A percentile compares a stretch with the other conserved stretches of the same genome.
Conservation (phyloP, 2,329 filamentous ascomycete genomes). For the Aspergillus oerlinghausenensis region DNA sequence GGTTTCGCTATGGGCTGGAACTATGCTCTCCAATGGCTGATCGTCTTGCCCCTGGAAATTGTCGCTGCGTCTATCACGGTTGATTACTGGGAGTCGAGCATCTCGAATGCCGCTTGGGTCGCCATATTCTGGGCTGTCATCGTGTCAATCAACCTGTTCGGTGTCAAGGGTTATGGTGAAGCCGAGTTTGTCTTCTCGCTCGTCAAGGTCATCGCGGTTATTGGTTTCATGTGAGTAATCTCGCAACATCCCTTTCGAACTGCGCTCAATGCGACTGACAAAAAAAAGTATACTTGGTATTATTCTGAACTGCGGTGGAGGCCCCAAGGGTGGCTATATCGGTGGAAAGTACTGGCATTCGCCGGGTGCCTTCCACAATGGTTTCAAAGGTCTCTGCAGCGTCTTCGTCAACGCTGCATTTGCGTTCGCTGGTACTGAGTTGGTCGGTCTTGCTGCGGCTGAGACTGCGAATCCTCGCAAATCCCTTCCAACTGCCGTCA, state of each 20-base stretch:
- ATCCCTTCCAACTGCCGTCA: slow-evolving; percentile 78
- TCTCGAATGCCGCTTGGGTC: slow-evolving; percentile 72
- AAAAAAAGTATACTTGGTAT: slow-evolving; percentile 68
- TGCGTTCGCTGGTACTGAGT: slow-evolving; percentile 58
- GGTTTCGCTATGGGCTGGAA: slow-evolving; percentile 96
- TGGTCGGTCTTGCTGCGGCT: slow-evolving; percentile 57
- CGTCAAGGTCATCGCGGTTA: slow-evolving; percentile 78
- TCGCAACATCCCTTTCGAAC: background rate
- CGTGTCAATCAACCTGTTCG: slow-evolving; percentile 78
- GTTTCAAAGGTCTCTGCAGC: slow-evolving; percentile 60
- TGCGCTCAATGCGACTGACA: slow-evolving; percentile 14
- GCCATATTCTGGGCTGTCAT: slow-evolving; percentile 74
- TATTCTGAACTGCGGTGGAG: slow-evolving; percentile 78
- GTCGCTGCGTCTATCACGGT: slow-evolving; percentile 83
- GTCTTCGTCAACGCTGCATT: slow-evolving; percentile 63
- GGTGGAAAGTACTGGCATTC: slow-evolving; percentile 71
- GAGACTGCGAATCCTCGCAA: slow-evolving; percentile 58
- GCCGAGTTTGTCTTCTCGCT: slow-evolving; percentile 84
- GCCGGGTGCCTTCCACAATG: slow-evolving; percentile 71
- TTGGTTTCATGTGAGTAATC: slow-evolving; percentile 72
- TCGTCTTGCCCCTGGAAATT: slow-evolving; percentile 77
- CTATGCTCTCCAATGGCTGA: slow-evolving; percentile 83
- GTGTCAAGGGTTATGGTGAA: slow-evolving; percentile 83
- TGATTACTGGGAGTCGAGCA: slow-evolving; percentile 65
- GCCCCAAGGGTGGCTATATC: slow-evolving; percentile 68